Base-by-base conservation (phyloP, 345 rosid genomes). In the Eucalyptus polyanthemos region DNA sequence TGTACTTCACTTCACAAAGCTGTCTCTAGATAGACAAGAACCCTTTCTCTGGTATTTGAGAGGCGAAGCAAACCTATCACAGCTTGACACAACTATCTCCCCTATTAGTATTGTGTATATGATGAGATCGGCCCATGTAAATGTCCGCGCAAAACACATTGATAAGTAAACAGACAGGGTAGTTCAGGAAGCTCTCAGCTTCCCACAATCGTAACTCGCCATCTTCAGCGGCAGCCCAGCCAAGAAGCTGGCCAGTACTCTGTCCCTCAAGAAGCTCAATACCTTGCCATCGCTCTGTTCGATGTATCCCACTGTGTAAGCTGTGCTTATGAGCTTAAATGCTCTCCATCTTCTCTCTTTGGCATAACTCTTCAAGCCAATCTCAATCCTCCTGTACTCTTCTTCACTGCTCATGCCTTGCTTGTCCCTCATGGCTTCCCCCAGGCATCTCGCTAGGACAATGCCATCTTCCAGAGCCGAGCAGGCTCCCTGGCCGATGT, bases 311-410 rank as follows among this genome's bases (percentile, higher is more conserved):
- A 93, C 94, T 17, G 90, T 5, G 90, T 91, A 94, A 50, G 95
- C 88, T 11, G 93, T 93, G 10, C 88, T 91, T 56, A 93, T 91
- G 24, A 96, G 93, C 87, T 93, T 95, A 86, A 93, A 72, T 92
- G 95, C 92, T 93, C 98, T 94, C 98, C 97, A 94, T 92, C 94
- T 94, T 91, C 98, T 65, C 37, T 65, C 76, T n/a, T 65, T n/a
- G 76, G 76, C 76, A 29, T n/a, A 65, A 65, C 37, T 29, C 76
- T 65, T 31, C 76, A n/a, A 65, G 37, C 76, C 76, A 15, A 14
- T 14, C 76, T 29, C 76, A 65, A 65, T 65, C 37, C 76, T 65
- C 37, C 16, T 65, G 76, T 14, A 65, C 76, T 65, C 37, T 65
- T 29, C 76, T n/a, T 65, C 76, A 65, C 37, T 65, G 76, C 37